Evolutionary conservation across 1,284 basidiomycete genomes (phyloP).

Genomic region (Mycena sp.): DNA sequence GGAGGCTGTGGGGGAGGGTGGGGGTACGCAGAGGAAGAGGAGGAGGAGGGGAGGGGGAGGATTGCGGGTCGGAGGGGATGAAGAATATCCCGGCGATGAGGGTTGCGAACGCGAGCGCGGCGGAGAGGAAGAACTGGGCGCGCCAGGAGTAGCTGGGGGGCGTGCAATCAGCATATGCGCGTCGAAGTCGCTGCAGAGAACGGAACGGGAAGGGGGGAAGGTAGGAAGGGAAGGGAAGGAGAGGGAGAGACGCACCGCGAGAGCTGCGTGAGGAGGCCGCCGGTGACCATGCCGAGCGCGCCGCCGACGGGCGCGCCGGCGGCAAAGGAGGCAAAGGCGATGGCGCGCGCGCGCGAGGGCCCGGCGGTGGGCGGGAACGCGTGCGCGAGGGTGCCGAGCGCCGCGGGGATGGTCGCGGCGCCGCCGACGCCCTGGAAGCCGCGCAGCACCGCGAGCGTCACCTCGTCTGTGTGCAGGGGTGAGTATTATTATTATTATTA

Average conservation of each 20-base stretch:
- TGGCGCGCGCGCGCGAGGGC: slow-evolving; percentile 39
- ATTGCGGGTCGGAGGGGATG: slow-evolving; percentile 49
- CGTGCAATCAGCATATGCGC: not conserved
- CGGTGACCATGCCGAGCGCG: slow-evolving; percentile 55
- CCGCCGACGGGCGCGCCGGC: slow-evolving; percentile 63
- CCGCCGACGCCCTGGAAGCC: slow-evolving; percentile 45
- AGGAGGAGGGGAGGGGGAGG: not conserved
- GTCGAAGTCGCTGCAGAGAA: no score
- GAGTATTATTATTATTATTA: no score
- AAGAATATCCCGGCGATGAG: slow-evolving; percentile 50
- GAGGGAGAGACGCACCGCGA: slow-evolving; percentile 38
- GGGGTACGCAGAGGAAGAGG: not conserved
- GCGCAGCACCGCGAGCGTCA: slow-evolving; percentile 39
- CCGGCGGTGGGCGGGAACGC: slow-evolving; percentile 49
- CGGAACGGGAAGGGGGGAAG: not conserved
- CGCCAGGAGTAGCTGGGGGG: slow-evolving; percentile 58
- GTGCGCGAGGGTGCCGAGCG: slow-evolving; percentile 56
- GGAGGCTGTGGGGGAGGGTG: not conserved
- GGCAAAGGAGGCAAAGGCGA: slow-evolving; percentile 53
- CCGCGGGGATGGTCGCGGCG: slow-evolving; percentile 46
- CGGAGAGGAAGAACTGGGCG: slow-evolving; percentile 62
- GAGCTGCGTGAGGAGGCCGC: slow-evolving; percentile 56
- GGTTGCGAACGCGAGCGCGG: slow-evolving; percentile 50
- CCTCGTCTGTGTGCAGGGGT: slow-evolving; percentile 23
- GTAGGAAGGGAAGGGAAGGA: not conserved